Evolutionary conservation across 352 stramenopile species (phyloP).

Genomic region (Aphanomyces astaci): DNA sequence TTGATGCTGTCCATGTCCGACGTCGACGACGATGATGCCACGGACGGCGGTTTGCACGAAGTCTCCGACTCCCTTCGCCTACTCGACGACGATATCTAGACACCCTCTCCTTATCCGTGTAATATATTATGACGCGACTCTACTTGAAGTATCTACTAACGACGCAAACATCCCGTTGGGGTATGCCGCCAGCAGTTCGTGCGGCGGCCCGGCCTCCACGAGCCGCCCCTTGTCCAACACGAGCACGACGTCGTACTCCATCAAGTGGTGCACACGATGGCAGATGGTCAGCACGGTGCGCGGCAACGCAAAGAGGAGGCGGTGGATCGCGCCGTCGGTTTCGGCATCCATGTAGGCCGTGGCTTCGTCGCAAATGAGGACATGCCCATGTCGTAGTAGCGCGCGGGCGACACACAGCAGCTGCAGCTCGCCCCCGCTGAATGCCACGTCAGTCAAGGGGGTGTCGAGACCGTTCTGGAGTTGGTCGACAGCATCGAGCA

Average conservation of each 20-base stretch:
- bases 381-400: conserved; percentile 21
- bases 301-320: conserved; percentile 24
- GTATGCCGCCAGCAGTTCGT: conserved; percentile 15
- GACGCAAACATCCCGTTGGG: conserved; percentile 1
- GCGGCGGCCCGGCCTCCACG: conserved; percentile 22
- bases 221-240: conserved; percentile 23
- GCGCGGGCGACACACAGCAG: conserved; percentile 30
- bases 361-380: conserved; percentile 32
- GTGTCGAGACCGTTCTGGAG: conserved; percentile 8
- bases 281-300: conserved; percentile 29
- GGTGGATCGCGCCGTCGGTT: conserved; percentile 27
- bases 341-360: conserved; percentile 30
- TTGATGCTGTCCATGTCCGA: not conserved
- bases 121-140: too few species aligned
- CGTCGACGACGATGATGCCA: not conserved
- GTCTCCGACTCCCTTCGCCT: not conserved
- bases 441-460: conserved; percentile 3
- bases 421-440: conserved; percentile 28
- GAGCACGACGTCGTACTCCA: conserved; percentile 26
- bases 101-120: too few species aligned
- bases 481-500: not conserved
- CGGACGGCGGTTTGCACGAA: not conserved
- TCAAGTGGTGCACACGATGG: conserved; percentile 30
- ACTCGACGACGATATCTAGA: too few species aligned
- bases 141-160: not conserved